Conservation (phyloP, 495 filamentous ascomycete genomes). For the Podospora bellae-mahoneyi region DNA sequence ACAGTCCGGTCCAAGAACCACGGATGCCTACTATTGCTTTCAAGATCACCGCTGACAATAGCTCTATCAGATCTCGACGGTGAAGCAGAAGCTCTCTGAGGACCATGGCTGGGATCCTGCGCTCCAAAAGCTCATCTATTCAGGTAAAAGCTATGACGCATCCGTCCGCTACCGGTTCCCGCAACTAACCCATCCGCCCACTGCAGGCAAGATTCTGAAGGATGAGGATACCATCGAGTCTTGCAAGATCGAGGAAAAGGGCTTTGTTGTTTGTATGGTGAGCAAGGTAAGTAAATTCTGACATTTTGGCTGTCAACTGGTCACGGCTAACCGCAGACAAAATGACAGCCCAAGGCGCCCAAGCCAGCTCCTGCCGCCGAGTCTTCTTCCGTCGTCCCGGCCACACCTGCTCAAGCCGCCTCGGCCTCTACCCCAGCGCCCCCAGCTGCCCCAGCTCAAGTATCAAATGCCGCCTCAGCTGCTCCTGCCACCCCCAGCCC, state of each 20-base stretch:
- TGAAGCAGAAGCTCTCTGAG: conserved; percentile 84
- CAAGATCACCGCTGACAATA: conserved; percentile 20
- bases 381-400: conserved; percentile 51
- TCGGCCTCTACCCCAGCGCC: conserved; percentile 56
- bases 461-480: conserved; percentile 55
- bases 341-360: conserved; percentile 21
- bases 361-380: conserved; percentile 53
- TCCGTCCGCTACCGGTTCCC: not conserved
- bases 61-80: conserved; percentile 65
- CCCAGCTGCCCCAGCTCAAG: conserved; percentile 55
- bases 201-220: conserved; percentile 88
- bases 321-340: conserved; percentile 1
- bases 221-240: conserved; percentile 93
- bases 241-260: conserved; percentile 98
- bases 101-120: conserved; percentile 91
- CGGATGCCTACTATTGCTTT: not conserved
- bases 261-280: conserved; percentile 96
- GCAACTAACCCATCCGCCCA: conserved; percentile 4
- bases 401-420: conserved; percentile 65
- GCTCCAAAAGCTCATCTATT: conserved; percentile 93
- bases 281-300: conserved; percentile 65
- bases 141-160: conserved; percentile 56
- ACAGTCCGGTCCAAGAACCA: not conserved
- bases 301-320: not conserved
- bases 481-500: conserved; percentile 68